These are phyloP conservation scores for Lagenaria siceraria DNA, from an alignment of 306 rosid genomes.

Conservation along the genomic window DNA sequence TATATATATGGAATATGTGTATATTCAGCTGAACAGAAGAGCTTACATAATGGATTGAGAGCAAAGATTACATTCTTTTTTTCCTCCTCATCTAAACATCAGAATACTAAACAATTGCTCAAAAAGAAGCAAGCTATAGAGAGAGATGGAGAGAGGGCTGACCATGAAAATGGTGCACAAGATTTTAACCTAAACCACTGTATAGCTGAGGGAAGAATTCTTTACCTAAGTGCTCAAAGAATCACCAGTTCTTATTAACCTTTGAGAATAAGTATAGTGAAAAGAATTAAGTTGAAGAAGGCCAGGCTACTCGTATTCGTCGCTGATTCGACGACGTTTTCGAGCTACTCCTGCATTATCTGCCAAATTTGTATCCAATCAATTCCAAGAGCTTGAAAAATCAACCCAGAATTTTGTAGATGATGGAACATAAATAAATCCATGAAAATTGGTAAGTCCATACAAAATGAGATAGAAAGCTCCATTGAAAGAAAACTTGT, in stretches of 20 bases:
- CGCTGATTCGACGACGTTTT: background rate
- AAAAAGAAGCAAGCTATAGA: conserved; percentile 20
- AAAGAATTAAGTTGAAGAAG: conserved; percentile 6
- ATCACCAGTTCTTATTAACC: conserved; percentile 10
- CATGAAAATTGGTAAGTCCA: too few relatives aligned
- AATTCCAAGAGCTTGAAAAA: background rate
- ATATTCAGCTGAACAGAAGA: background rate
- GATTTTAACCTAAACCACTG: background rate
- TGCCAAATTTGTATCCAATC: background rate
- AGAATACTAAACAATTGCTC: background rate
- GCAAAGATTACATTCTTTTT: background rate
- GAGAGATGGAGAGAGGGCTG: conserved; percentile 17
- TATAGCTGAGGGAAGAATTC: background rate
- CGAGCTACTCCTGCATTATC: conserved; percentile 2
- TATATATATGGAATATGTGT: background rate
- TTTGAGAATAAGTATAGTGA: background rate
- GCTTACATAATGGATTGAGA: background rate
- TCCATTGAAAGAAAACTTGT: too few relatives aligned
- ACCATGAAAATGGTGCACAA: background rate
- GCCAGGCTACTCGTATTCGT: background rate
- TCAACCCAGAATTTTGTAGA: background rate
- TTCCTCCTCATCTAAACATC: background rate
- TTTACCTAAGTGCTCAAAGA: background rate
- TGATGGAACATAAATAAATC: too few relatives aligned
- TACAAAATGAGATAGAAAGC: too few relatives aligned